Base-by-base conservation (phyloP, 2,329 filamentous ascomycete genomes). In the Cercospora sojina region DNA sequence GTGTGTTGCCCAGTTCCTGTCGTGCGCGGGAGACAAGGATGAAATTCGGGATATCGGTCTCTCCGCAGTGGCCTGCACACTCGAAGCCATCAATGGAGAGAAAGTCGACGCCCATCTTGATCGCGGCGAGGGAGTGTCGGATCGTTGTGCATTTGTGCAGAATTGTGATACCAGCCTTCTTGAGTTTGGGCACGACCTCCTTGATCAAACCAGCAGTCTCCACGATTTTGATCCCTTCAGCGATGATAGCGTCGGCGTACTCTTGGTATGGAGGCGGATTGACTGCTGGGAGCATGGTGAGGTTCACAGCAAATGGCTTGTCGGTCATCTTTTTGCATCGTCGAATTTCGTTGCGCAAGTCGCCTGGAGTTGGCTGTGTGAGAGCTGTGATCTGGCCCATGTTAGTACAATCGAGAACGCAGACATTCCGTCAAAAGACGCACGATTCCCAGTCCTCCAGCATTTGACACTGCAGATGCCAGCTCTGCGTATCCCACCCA, bases 61-160 rank as follows among this genome's bases (percentile, higher is more conserved):
- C 91, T 77, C 91, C 91, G 65, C 94, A 91, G 82, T 94, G 91
- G 71, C 88, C 94, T 41, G 93, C 94, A 81, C 94, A 98, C 80
- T 98, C 94, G 77, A 98, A 97, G 47, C 94, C 94, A 77, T 98
- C 94, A 73, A 98, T 97, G 71, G 90, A 93, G 64, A 98, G 82
- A 80, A 98, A 97, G 79, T 98, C 94, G 5, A 97, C 94, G 69
- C 94, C 94, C 53, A 98, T 88, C 80, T 96, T 96, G 67, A 96
- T 85, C 60, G 94, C 94, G 69, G 90, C 92, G 79, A 92, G 88
- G n/a, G 94, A 93, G 78, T 98, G 94, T 63, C 92, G 85, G 80
- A 98, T 96, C 3, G 92, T 95, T 10, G 94, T 98, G 84, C 94
- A 98, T 83, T 98, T 98, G 86, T 98, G 94, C 64, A 98, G 83